Percentiles rank a stretch among this genome's conserved stretches.
These are phyloP conservation scores for Citrus sp. DNA, from an alignment of 345 rosid genomes.

Conservation along the genomic window DNA sequence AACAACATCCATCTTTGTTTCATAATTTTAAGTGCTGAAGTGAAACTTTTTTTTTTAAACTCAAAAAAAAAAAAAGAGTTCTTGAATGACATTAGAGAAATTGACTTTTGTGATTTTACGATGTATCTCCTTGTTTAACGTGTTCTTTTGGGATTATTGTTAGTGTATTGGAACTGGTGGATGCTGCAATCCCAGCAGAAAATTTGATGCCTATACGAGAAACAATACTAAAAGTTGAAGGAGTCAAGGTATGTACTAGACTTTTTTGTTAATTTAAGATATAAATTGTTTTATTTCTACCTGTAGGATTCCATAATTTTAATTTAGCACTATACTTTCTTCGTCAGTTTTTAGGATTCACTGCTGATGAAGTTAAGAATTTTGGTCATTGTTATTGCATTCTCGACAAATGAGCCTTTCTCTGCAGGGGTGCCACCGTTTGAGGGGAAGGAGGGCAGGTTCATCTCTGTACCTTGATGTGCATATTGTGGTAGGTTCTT, in stretches of 20 bases:
- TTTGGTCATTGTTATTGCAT: background rate
- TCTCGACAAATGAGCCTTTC: slow-evolving; percentile 7
- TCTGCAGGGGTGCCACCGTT: slow-evolving; percentile 83
- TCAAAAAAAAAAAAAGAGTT: too few species aligned
- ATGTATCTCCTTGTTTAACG: slow-evolving; percentile 18
- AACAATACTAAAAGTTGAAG: slow-evolving; percentile 75
- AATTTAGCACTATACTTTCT: background rate
- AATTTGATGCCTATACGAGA: slow-evolving; percentile 61
- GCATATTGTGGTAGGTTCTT: slow-evolving; percentile 74
- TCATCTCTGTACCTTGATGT: slow-evolving; percentile 85
- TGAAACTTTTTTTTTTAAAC: background rate
- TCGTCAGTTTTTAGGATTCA: background rate
- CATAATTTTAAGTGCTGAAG: background rate
- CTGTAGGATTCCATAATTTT: background rate
- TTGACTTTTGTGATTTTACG: background rate
- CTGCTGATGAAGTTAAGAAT: background rate
- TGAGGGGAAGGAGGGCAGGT: slow-evolving; percentile 97
- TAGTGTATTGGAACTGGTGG: slow-evolving; percentile 91
- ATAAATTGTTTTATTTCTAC: background rate
- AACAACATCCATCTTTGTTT: background rate
- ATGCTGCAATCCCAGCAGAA: slow-evolving; percentile 83
- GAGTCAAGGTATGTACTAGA: slow-evolving; percentile 56
- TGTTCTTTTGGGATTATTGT: slow-evolving; percentile 21
- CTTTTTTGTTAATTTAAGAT: background rate
- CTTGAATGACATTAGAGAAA: background rate